phyloP scores from a whole-genome alignment of 169 alveolate genomes.

The Plasmodium fragile region DNA sequence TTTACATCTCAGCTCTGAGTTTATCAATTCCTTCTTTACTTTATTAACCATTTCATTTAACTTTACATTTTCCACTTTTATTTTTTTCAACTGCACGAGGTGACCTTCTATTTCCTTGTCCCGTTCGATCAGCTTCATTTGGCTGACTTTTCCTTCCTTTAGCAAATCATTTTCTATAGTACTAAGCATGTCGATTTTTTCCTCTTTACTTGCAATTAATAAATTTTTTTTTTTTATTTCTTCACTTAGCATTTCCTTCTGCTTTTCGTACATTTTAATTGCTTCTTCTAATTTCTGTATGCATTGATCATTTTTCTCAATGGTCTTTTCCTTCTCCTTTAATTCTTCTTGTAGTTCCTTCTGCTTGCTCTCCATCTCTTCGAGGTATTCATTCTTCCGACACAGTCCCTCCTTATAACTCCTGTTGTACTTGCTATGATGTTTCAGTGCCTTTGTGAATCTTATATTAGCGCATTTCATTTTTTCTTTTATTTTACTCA shows the following conservation, averaged over 20 bases:
- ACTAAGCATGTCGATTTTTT: slow-evolving; percentile 12
- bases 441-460: not conserved
- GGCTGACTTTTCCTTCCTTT: slow-evolving; percentile 26
- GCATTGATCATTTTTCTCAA: not conserved
- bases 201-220: slow-evolving; percentile 28
- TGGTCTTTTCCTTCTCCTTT: not conserved
- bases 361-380: not conserved
- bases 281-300: not conserved
- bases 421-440: not conserved
- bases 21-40: slow-evolving; percentile 9
- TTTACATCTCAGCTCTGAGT: slow-evolving; percentile 15
- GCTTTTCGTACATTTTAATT: not conserved
- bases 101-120: not conserved
- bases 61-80: slow-evolving; percentile 24
- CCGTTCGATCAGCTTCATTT: not conserved
- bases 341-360: slow-evolving; percentile 18
- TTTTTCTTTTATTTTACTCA: not conserved
- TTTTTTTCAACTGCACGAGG: not conserved
- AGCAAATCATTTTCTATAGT: slow-evolving; percentile 30
- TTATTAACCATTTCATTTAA: not conserved
- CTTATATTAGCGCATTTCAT: not conserved
- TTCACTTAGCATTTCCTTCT: slow-evolving; percentile 29
- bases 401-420: slow-evolving; percentile 8
- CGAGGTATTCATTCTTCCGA: not conserved
- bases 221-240: slow-evolving; percentile 22